Evolutionary conservation across 805 yeast genomes (phyloP), one percentile per base, ranked within the genome.

Genomic region (Saccharomycopsis sp.): DNA sequence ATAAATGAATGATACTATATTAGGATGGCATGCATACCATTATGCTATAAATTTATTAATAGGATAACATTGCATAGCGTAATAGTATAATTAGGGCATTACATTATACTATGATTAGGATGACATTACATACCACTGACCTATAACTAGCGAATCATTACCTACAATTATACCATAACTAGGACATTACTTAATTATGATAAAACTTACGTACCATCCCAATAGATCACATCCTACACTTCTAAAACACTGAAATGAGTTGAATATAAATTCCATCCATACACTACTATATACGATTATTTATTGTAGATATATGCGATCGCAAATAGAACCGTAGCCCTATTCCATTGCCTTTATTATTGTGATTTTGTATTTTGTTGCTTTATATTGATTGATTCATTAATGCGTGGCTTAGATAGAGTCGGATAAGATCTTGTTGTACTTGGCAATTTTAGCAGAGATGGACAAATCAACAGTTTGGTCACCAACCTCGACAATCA

Each of bases 401-500:
- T 29, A 41, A 9, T 52, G 12, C 38, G 12, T 5, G 38, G 9
- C 38, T 29, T 86, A 93, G 75, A 92, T 81, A 64, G 96, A 79
- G 80, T 93, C 97, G 68, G 81, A 78, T 73, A 94, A 84, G 67
- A 87, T 84, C 75, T 87, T 84, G 87, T 94, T 94, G 76, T 92
- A 85, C 78, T 83, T 90, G 73, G 88, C 79, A 72, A 94, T 84
- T 81, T 87, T 91, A 71, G 88, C 75, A 61, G 92, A 80, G 66
- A 94, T 83, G 61, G 96, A 86, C 73, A 93, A 81, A 77, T 94
- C 99, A 68, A 91, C 97, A 64, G 98, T 92, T 76, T 87, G 89
- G 79, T 93, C 99, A 70, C 93, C 97, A 68, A 94, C 89, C 77
- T 92, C 97, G 62, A 94, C 96, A 67, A 94, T 78, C 73, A 94